Base-by-base conservation (phyloP, 306 rosid genomes). In the Fragaria vesca region DNA sequence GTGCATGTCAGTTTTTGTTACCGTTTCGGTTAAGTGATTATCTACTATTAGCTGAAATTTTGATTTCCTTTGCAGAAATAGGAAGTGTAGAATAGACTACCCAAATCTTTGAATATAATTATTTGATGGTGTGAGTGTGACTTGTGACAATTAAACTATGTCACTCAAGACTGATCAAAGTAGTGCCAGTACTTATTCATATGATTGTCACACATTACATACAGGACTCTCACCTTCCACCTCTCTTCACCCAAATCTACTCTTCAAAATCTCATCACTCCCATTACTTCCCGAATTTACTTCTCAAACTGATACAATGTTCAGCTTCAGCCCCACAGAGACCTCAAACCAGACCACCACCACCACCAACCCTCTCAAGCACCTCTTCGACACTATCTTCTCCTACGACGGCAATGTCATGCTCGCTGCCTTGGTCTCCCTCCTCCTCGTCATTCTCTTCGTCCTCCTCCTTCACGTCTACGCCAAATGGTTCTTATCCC, bases 381-480 rank as follows among this genome's bases (percentile, higher is more conserved):
- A 81, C 21, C 77, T 90, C 21, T 50, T 88, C 30, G 89, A 78
- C 78, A 84, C 72, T 83, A 79, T 96, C 4, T 89, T 93, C 86
- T 90, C 98, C 21, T 90, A 91, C 87, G 81, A 89, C 83, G 84
- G 89, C 74, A 96, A 87, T 85, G 85, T 93, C 73, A 87, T 93
- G 94, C 89, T 96, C 20, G 98, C 90, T 0, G 99, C 99, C 43
- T 70, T 96, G 7, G 81, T 96, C 71, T 91, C 97, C 12, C 80
- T 96, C 28, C 90, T 96, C 20, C 79, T 93, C 3, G 98, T 93
- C 45, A 85, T 96, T 61, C 94, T 96, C 88, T 96, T 96, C 81
- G 99, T 96, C 66, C 86, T 96, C 18, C 83, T 96, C 30, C 99
- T 96, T 76, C 99, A 96, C 55, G 79, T 91, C 75, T 96, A 91